Evolutionary conservation across 2,329 filamentous ascomycete species (phyloP).

Genomic region (Juglanconis oblonga): DNA sequence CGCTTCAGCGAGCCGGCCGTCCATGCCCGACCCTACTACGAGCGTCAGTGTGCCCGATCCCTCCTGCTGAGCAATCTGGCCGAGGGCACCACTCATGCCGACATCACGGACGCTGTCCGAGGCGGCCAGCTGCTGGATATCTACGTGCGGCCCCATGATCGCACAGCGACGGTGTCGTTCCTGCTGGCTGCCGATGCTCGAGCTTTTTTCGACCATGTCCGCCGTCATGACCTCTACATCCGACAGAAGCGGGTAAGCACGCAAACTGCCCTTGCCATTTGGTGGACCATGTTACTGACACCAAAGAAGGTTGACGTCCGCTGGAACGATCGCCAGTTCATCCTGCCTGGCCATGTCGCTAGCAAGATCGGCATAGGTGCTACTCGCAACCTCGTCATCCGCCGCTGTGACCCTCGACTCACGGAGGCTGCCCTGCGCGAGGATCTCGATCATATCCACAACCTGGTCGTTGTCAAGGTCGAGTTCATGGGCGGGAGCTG

Average conservation of each 20-base stretch:
- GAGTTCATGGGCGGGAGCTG: constrained; percentile 57
- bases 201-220: constrained; percentile 63
- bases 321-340: constrained; percentile 72
- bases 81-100: constrained; percentile 59
- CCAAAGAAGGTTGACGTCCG: constrained; percentile 57
- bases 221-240: constrained; percentile 65
- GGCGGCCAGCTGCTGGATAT: constrained; percentile 71
- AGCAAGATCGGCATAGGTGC: constrained; percentile 64
- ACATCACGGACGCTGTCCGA: constrained; percentile 62
- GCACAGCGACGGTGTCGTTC: constrained; percentile 67
- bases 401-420: constrained; percentile 52
- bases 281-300: not conserved
- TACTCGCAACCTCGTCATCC: constrained; percentile 71
- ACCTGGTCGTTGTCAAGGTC: constrained; percentile 67
- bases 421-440: constrained; percentile 64
- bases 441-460: constrained; percentile 81
- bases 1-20: not conserved
- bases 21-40: constrained; percentile 26
- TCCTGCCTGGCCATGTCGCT: constrained; percentile 59
- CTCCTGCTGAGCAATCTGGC: constrained; percentile 62
- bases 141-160: constrained; percentile 57
- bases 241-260: constrained; percentile 59
- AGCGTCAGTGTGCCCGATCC: constrained; percentile 49
- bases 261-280: not conserved
- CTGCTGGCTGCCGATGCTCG: constrained; percentile 59